Evolutionary conservation across 805 yeast species (phyloP), one percentile per base, ranked within the genome.

Genomic region (Starmerella bombicola): DNA sequence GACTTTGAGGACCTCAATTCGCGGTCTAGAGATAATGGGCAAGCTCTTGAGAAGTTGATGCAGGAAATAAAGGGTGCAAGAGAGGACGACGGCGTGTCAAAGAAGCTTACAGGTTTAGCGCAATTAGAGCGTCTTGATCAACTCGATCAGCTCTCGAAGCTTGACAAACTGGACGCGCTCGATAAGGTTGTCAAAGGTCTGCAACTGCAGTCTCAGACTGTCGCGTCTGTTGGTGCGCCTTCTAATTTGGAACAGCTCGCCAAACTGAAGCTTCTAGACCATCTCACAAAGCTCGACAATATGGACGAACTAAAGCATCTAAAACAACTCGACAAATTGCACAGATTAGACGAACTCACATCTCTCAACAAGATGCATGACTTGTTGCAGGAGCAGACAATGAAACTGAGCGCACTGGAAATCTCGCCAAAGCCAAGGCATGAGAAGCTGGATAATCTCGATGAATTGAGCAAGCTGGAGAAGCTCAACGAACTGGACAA

Each of bases 1-100:
- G 65, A 60, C 35, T 60, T 63, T 32, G 59, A 54, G 15, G 50
- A 56, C 22, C 47, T 62, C 23, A 55, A 60, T 8, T 46, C 54
- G 25, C 54, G 66, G 1, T 62, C 66, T 5, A 44, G 54, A 20
- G 63, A 61, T 41, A 62, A 62, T 46, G 66, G 64, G 12, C 51
- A 45, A 17, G 66, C 64, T 3, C 48, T 46, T 36, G 59, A 52
- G 46, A 38, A 23, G 29, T 49, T 43, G 23, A 48, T 46, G 45
- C 39, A 18, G 19, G 59, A 54, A 31, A 51, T 55, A 40, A 50
- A 50, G 34, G 53, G 53, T 18, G 53, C 43, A 4, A 40, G 52
- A 7, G 49, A 46, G 19, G 49, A 47, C 23, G 55, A 54, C 31
- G 55, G 58, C n/a, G 52, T 45, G 1, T 42, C 47, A 19, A 38